phyloP scores from a whole-genome alignment of 2,329 filamentous ascomycete species.

The Tolypocladium sp. region DNA sequence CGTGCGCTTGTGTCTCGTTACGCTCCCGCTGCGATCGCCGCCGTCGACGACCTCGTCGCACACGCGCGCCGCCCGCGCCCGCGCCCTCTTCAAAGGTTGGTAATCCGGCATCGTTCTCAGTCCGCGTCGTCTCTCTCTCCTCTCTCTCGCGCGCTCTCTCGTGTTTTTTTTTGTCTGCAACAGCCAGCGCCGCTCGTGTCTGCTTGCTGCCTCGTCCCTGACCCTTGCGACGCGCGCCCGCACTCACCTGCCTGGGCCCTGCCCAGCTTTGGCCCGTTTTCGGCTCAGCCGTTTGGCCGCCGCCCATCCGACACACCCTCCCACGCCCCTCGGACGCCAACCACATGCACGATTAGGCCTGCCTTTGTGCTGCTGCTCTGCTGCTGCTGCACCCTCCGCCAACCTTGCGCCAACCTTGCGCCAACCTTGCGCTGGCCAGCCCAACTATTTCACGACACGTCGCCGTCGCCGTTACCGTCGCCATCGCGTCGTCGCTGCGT shows the following conservation, averaged over 20 bases:
- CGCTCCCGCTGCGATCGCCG: slow-evolving; percentile 5
- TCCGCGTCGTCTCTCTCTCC: not conserved
- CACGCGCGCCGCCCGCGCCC: slow-evolving; percentile 7
- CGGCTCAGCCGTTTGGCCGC: slow-evolving; percentile 3
- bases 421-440: slow-evolving; percentile 23
- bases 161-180: not conserved
- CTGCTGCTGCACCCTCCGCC: slow-evolving; percentile 30
- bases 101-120: not conserved
- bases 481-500: slow-evolving; percentile 9
- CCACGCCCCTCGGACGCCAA: slow-evolving; percentile 29
- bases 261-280: slow-evolving; percentile 1
- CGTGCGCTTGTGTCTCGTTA: not conserved
- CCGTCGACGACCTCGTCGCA: slow-evolving; percentile 4
- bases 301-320: slow-evolving; percentile 8
- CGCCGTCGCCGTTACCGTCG: slow-evolving; percentile 43
- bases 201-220: not conserved
- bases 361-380: slow-evolving; percentile 4
- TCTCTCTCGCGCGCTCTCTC: not conserved
- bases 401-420: slow-evolving; percentile 25
- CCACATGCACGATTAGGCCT: slow-evolving; percentile 41
- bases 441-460: slow-evolving; percentile 57
- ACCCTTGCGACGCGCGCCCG: not conserved
- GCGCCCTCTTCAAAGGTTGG: slow-evolving; percentile 5
- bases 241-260: not conserved
- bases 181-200: not conserved